A percentile compares a stretch with the other conserved stretches of the same genome.
Evolutionary conservation across 1,284 basidiomycete genomes (phyloP).

Genomic region (Cystobasidium slooffiae): DNA sequence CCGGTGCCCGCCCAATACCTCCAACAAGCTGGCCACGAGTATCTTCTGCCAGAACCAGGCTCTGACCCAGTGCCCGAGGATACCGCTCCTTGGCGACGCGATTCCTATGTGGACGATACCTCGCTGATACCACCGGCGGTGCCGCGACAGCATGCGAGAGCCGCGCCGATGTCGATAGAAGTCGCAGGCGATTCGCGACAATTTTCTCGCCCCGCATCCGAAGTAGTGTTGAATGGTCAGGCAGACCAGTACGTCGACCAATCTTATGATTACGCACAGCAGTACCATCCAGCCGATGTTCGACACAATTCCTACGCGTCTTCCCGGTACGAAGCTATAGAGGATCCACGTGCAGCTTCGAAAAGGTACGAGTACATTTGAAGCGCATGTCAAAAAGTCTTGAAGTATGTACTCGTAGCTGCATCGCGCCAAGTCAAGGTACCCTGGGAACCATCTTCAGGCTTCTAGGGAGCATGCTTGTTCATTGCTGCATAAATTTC

Average conservation of each 20-base stretch:
- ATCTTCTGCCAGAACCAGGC: constrained; percentile 21
- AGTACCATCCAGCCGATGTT: constrained; percentile 8
- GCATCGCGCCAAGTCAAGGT: no score
- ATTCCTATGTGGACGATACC: not conserved
- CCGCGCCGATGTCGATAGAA: constrained; percentile 25
- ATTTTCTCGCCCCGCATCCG: constrained; percentile 39
- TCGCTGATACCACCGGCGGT: not conserved
- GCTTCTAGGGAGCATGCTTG: no score
- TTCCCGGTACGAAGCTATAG: constrained; percentile 24
- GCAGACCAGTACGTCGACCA: not conserved
- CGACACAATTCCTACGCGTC: constrained; percentile 39
- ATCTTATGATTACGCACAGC: constrained; percentile 12
- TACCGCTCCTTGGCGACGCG: constrained; percentile 8
- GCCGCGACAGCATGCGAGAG: not conserved
- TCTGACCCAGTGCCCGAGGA: constrained; percentile 23
- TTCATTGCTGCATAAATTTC: no score
- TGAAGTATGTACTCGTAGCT: not conserved
- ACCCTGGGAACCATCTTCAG: no score
- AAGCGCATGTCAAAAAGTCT: not conserved
- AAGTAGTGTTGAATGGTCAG: constrained; percentile 29
- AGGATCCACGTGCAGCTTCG: constrained; percentile 7
- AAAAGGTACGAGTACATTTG: constrained; percentile 14
- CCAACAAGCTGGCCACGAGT: not conserved
- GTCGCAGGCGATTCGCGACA: constrained; percentile 19
- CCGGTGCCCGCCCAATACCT: constrained; percentile 4